Base-by-base conservation (phyloP, 306 rosid species). In the Aeschynomene evenia region DNA sequence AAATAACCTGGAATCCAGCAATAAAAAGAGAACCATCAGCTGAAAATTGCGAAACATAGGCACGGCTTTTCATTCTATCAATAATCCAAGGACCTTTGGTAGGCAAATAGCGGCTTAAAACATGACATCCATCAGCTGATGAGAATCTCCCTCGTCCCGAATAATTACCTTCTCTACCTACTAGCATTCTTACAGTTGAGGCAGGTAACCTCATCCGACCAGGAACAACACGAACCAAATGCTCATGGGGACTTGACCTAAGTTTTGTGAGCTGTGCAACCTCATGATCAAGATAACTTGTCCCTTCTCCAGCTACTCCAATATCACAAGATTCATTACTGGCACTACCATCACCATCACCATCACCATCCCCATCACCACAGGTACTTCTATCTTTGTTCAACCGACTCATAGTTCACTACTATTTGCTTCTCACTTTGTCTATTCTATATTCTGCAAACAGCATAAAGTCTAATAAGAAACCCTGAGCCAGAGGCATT, bases 31-130 rank as follows among this genome's bases (percentile, higher is more conserved):
- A 81, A 64, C 89, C 89, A 65, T 85, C 89, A 45, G 76, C 84
- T 13, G 89, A 85, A 76, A 85, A 85, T 42, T 85, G 89, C 0
- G 86, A 85, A 68, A 81, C 76, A 76, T 85, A 85, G 23, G 86
- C 89, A 22, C 82, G 82, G 62, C 80, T 85, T 73, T 37, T 67
- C 84, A 72, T 79, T 67, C 39, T 66, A 36, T 81, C 84, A 6
- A 85, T 82, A 46, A 73, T 29, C 73, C 77, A 76, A 53, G 89
- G 86, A 58, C 89, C 89, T 59, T 76, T 81, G 19, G 73, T 65
- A 40, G 86, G 89, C 71, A 85, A 81, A 76, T 79, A 85, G 18
- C 81, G 84, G 78, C 86, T 78, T 53, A 76, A 69, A 67, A 85
- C 36, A 65, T 85, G 89, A 50, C 89, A 81, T 15, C 84, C 20